Evolutionary conservation across 2,329 filamentous ascomycete species (phyloP), one percentile per base, ranked within the genome.

Genomic region (Metarhizium guizhouense): DNA sequence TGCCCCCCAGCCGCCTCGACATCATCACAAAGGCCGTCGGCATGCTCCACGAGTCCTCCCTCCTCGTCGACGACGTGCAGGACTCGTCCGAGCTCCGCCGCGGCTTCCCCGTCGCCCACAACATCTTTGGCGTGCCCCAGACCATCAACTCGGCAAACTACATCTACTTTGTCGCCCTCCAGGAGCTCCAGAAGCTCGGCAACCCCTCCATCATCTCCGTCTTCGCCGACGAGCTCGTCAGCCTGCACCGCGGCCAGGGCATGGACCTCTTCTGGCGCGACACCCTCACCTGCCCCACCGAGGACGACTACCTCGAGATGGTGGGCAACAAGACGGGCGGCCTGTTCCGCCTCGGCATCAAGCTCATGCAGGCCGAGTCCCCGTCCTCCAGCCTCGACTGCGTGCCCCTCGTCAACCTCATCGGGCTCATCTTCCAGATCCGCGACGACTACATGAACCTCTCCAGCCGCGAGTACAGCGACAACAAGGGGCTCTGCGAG

Each of bases 401-500:
- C 72, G 82, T 90, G 38, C 86, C 90, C 18, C 83, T 99, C 18
- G 89, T 95, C 65, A 95, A 91, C 70, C 77, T 90, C 36, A 83
- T 95, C 56, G 90, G 90, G 36, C 82, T 94, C 55, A 84, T 94
- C 69, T 95, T 91, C 77, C 90, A 95, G 72, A 94, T 95, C 72
- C 83, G 88, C 63, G 89, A 93, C 75, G 94, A 99, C 78, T 96
- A 96, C 74, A 84, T 91, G 70, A 97, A 97, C 70, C 83, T 99
- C 47, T 82, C 80, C 34, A 82, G 79, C 18, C 75, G 74, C n/a
- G 79, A 85, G 65, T 96, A 96, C 76, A 85, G 85, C 42, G 78
- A 87, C 60, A 93, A 95, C 71, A 97, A 97, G 75, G 94, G 93
- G 52, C 82, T 96, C 63, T 95, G 90, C 71, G 93, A 97, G 75